Base-by-base conservation (phyloP, 371 early-diverging fungal genomes). In the Mucor plumbeus region DNA sequence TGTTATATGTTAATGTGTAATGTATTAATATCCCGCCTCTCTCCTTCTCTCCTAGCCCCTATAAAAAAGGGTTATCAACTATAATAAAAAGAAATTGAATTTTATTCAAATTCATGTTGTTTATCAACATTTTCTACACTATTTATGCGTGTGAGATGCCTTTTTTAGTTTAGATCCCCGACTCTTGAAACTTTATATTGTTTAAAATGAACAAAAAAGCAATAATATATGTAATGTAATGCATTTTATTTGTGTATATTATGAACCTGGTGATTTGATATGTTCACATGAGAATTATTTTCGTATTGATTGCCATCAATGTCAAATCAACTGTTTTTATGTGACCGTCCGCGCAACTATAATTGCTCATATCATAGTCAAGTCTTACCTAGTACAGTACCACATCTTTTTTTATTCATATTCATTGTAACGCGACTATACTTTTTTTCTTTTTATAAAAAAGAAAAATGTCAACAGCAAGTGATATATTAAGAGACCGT, bases 401-500 rank as follows among this genome's bases (percentile, higher is more conserved):
- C 15, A n/a, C 34, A 14, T 56, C 38, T n/a, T 7, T 36, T 8
- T 14, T 43, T 34, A 5, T n/a, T 8, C 34, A 36, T 15, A 35
- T 43, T 41, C 6, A 5, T 11, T 53, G 19, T 10, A n/a, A 31
- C 35, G 53, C 31, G 31, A 31, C 53, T 0, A 53, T 13, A 9
- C 38, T 9, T 35, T 34, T 14, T 21, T 17, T 26, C 3, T 26
- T 26, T 1, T 26, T 26, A 1, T n/a, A n/a, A n/a, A n/a, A n/a
- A n/a, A n/a, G n/a, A 26, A 13, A 7, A 13, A 68, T 62, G 63
- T 59, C 55, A 38, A 31, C 63, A 39, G 55, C 64, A 5, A 57
- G 65, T 15, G 68, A 70, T 34, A 63, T 44, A n/a, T 71, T 85
- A 40, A 68, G 82, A 38, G 64, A 72, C 36, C 74, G 83, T 14